Conservation (phyloP, 139 green algal genomes). For the Picochlorum sp. region DNA sequence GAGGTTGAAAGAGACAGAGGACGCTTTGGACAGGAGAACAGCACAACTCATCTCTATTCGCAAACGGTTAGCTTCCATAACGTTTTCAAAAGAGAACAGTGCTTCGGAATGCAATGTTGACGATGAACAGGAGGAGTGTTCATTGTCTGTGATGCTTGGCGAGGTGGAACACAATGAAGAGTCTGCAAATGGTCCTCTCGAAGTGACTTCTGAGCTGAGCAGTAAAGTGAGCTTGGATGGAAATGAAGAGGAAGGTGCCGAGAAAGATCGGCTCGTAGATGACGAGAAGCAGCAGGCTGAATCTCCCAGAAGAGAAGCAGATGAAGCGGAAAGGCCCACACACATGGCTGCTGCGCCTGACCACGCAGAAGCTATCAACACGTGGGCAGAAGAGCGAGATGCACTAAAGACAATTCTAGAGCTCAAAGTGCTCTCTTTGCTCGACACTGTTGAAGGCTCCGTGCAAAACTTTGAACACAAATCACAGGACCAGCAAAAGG, state of each 20-base stretch:
- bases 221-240: neutral
- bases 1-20: conserved; percentile 56
- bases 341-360: no score
- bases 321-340: no score
- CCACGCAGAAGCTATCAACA: no score
- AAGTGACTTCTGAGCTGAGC: conserved; percentile 3
- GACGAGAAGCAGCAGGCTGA: neutral
- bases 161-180: neutral
- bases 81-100: neutral
- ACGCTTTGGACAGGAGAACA: conserved; percentile 77
- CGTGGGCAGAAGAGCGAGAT: neutral
- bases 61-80: neutral
- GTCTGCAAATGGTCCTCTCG: neutral
- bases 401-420: conserved; percentile 5
- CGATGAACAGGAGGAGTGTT: neutral
- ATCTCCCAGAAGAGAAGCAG: neutral
- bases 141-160: neutral
- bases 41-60: conserved; percentile 76
- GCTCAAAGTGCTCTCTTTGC: neutral
- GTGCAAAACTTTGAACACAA: neutral
- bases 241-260: neutral
- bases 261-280: neutral
- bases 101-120: no score
- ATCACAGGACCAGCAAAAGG: neutral
- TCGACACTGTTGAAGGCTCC: neutral